Evolutionary conservation across 805 yeast species (phyloP).

Genomic region (Saccharomycopsis amapae): DNA sequence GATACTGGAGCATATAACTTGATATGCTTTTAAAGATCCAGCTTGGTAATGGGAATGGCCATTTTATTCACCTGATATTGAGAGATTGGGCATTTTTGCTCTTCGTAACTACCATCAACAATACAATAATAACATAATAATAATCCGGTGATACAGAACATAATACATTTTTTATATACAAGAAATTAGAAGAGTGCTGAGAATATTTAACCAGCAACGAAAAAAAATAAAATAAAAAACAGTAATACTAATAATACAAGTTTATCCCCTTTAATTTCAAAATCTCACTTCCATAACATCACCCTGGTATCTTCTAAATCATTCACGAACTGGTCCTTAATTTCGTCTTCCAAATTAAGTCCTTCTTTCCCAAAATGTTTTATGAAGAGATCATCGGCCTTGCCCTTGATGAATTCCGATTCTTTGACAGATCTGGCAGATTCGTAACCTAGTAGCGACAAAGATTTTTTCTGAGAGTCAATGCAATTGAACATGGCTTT

Average conservation of each 20-base stretch:
- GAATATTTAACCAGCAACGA: background rate
- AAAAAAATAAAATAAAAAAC: background rate
- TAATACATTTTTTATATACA: too few relatives aligned
- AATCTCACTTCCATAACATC: slow-evolving; percentile 14
- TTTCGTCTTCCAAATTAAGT: slow-evolving; percentile 4
- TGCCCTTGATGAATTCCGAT: slow-evolving; percentile 17
- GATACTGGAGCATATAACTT: too few relatives aligned
- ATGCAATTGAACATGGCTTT: slow-evolving; percentile 18
- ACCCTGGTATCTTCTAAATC: slow-evolving; percentile 13
- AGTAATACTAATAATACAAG: background rate
- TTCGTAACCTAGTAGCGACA: slow-evolving; percentile 13
- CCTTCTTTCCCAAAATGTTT: slow-evolving; percentile 21
- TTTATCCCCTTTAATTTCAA: background rate
- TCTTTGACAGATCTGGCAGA: slow-evolving; percentile 19
- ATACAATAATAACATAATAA: too few relatives aligned
- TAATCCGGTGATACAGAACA: too few relatives aligned
- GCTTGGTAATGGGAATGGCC: too few relatives aligned
- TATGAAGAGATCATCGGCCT: slow-evolving; percentile 20
- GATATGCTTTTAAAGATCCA: too few relatives aligned
- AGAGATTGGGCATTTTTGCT: too few relatives aligned
- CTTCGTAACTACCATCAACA: too few relatives aligned
- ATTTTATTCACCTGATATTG: too few relatives aligned
- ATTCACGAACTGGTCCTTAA: slow-evolving; percentile 4
- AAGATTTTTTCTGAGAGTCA: slow-evolving; percentile 15
- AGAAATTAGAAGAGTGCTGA: too few relatives aligned